Base-by-base conservation (phyloP, 129 eudicot genomes). In the Saussurea involucrata region DNA sequence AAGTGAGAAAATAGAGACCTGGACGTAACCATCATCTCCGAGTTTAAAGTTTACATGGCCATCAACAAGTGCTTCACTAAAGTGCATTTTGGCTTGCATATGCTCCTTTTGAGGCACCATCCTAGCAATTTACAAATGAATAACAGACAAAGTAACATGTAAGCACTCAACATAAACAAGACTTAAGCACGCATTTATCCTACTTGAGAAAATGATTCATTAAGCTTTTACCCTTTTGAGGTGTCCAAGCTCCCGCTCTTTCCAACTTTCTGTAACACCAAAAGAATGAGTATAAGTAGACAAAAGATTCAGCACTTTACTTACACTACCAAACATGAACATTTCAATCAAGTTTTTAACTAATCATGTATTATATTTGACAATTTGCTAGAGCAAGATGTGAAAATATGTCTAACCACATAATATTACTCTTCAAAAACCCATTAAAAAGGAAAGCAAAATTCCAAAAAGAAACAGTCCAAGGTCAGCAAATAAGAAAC, bases 11-110 rank as follows among this genome's bases (percentile, higher is more conserved):
- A 53, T 12, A 1, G 8, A 70, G 20, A 90, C 96, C 90, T 58
- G 61, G 2, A 90, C 96, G 37, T 81, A 57, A 0, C 86, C 88
- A 76, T 90, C 85, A 46, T 90, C 92, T 29, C 84, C 85, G 13
- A 90, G 73, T 17, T 63, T 66, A 40, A 71, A 90, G 6, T 66
- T 3, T 10, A 53, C 42, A 22, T 24, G 61, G 4, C 90, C 88
- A 42, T 90, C 96, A 69, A 90, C 86, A 69, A 58, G 69, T 1
- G 90, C 92, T 73, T 73, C 74, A 1, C 37, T 44, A 44, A 74
- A 90, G 33, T 90, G 96, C n/a, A 63, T 34, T 9, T 34, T 76
- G 10, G 92, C 96, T 74, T 78, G 87, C 31, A 73, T 66, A 1
- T 72, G 17, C 44, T 81, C 84, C 15, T 86, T 79, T 5, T 49